Base-by-base conservation (phyloP, 2,329 filamentous ascomycete species). In the Cercospora sojina region DNA sequence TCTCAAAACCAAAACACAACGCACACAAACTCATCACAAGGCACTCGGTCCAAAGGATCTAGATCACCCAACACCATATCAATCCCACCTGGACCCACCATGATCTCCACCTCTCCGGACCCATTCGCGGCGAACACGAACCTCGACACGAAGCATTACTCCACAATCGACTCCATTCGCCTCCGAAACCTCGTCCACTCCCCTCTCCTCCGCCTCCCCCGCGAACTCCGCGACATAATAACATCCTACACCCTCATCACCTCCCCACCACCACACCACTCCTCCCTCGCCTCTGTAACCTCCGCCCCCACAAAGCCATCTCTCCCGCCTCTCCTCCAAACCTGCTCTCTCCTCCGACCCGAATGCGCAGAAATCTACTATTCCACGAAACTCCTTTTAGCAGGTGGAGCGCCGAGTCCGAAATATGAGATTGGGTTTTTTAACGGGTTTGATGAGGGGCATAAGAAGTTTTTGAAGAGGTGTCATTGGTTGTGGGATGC, bases 401-500 rank as follows among this genome's bases (percentile, higher is more conserved):
- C 65, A 0, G 65, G 65, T 1, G 65, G 65, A 16, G 65, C 65
- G 4, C 65, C 65, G 1, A 56, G 41, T 29, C 65, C 65, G 6
- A 27, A 47, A 9, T 67, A 67, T 25, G 65, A 67, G 10, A 43
- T 56, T 4, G 3, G 18, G 0, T 67, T 67, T 9, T 67, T 67
- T 31, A 8, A 47, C 1, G 65, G 65, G 0, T 67, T 67, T 29
- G 61, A 64, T 61, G 23, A 20, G n/a, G 38, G 25, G 4, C 65
- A 67, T 58, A 67, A 67, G 47, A 57, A 57, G 35, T 64, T 64
- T 57, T 25, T 67, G 25, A 47, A 29, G 20, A 58, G 65, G 25
- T 56, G 58, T 20, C 61, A 67, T 67, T 67, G 65, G 65, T 43
- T 67, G 65, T 64, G 49, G 43, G 65, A 67, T 64, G 51, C 61